Evolutionary conservation across 75 land plant species (phyloP), one percentile per base, ranked within the genome.

Genomic region (Ceratopteris richardii): DNA sequence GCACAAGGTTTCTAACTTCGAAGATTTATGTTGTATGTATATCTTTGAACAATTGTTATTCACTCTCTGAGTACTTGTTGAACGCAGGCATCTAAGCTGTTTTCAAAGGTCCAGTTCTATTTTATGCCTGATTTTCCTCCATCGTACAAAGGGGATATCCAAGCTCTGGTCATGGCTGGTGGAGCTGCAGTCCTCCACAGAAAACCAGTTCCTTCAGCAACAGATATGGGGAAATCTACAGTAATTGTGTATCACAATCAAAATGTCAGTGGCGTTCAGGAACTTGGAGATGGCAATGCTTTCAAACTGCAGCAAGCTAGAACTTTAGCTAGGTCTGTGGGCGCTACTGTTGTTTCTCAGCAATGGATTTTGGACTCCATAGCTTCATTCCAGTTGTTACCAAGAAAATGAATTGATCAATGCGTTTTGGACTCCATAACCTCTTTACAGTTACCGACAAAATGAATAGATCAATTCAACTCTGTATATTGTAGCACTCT

Each of bases 31-130:
- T 9, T 33, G 37, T 33, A 33, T 33, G 37, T n/a, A n/a, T n/a
- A n/a, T 3, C 3, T 46, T 46, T 46, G 21, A 46, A 14, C 14
- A 9, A 40, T 9, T 40, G 42, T 9, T 9, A 40, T 20, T 2
- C 48, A 2, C 48, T 5, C 48, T 46, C 17, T 17, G 48, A 46
- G 14, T 40, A 14, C 42, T 46, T 46, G 16, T 2, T 28, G 13
- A 10, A 23, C 76, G 64, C 83, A 88, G 94, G 70, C 67, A 64
- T 79, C 85, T 61, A 88, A 84, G 76, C 78, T 84, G 26, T 84
- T 84, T 66, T 43, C 42, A 51, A 74, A 70, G n/a, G 40, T 69
- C 6, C 36, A 51, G 25, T 88, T 88, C 75, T 84, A 77, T 52
- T 70, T 84, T 22, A 67, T 5, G 30, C 82, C 82, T 31, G 81